Conservation (phyloP, 2,329 filamentous ascomycete species). For the Paracorniculantispora psalliotae region DNA sequence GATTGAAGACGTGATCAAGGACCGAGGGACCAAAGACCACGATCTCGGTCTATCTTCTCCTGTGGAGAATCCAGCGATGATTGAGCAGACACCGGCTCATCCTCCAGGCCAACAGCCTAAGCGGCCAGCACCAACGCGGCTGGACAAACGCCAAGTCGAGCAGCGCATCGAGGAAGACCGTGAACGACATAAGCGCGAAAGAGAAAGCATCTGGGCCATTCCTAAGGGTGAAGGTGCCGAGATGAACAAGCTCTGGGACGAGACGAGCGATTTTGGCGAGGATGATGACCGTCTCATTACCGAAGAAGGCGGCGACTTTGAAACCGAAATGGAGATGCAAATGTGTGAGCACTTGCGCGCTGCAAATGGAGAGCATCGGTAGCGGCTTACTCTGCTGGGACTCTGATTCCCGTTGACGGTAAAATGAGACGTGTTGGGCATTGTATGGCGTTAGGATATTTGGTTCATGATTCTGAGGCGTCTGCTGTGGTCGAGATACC, state of each 20-base stretch:
- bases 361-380: constrained; percentile 28
- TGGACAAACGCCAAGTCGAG: constrained; percentile 87
- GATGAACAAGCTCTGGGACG: constrained; percentile 78
- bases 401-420: not conserved
- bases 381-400: not conserved
- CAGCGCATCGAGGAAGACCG: constrained; percentile 96
- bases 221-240: constrained; percentile 59
- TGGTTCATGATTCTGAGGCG: constrained; percentile 7
- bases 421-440: constrained; percentile 13
- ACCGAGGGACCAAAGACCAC: constrained; percentile 62
- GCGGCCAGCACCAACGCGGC: constrained; percentile 31
- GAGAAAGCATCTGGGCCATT: constrained; percentile 92
- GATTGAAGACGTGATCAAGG: constrained; percentile 77
- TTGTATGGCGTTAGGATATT: constrained; percentile 26
- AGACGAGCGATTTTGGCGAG: constrained; percentile 78
- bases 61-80: constrained; percentile 35
- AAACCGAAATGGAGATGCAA: constrained; percentile 36
- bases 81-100: constrained; percentile 38
- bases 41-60: constrained; percentile 52
- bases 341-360: constrained; percentile 35
- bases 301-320: constrained; percentile 61
- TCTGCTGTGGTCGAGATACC: constrained; percentile 10
- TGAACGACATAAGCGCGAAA: constrained; percentile 84
- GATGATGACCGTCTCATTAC: constrained; percentile 74
- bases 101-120: constrained; percentile 32